phyloP scores from a whole-genome alignment of 371 early-diverging fungal species.

The Apophysomyces ossiformis region DNA sequence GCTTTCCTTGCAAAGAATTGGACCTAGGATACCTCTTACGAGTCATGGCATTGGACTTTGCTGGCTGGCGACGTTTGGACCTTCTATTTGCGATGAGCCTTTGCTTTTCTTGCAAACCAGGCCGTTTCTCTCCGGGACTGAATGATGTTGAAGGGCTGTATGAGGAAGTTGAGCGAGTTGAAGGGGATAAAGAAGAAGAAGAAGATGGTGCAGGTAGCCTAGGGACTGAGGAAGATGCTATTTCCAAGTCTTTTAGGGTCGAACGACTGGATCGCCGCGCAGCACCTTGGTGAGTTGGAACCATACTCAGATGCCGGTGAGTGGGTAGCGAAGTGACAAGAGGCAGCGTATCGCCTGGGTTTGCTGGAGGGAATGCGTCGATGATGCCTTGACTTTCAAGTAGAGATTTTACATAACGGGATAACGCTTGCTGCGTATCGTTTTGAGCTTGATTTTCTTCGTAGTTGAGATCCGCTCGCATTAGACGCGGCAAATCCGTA shows the following conservation, averaged over 20 bases:
- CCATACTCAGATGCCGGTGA: conserved; percentile 48
- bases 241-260: neutral
- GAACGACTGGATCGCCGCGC: conserved; percentile 24
- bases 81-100: neutral
- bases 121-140: neutral
- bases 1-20: neutral
- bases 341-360: conserved; percentile 26
- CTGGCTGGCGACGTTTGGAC: neutral
- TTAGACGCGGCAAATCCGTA: conserved; percentile 43
- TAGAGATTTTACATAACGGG: conserved; percentile 31
- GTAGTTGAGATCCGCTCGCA: conserved; percentile 49
- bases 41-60: neutral
- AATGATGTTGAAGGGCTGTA: neutral
- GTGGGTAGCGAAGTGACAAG: conserved; percentile 32
- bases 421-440: conserved; percentile 25
- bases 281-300: conserved; percentile 31
- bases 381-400: conserved; percentile 47
- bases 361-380: conserved; percentile 47
- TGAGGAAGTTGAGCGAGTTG: neutral
- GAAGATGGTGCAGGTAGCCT: neutral
- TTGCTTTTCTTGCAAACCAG: neutral
- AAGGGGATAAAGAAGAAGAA: neutral
- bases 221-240: neutral
- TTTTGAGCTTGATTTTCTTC: conserved; percentile 11
- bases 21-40: neutral